Percentiles rank a stretch among this genome's conserved stretches.
Evolutionary conservation across 169 alveolate species (phyloP).

Genomic region (Cryptosporidium ryanae): DNA sequence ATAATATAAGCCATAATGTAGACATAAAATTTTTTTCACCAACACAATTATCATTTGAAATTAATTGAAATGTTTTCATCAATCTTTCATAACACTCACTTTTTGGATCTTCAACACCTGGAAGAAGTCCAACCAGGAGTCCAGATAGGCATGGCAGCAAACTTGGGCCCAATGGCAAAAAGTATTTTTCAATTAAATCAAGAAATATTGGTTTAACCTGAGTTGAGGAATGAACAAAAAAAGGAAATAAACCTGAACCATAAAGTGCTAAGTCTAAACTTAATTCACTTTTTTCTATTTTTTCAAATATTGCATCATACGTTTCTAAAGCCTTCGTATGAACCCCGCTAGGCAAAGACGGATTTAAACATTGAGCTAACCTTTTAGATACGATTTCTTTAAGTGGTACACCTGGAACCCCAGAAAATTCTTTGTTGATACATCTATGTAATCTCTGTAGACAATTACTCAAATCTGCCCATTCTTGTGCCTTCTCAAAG

Average conservation of each 20-base stretch:
- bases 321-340: slow-evolving; percentile 92
- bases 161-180: slow-evolving; percentile 86
- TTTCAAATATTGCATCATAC: slow-evolving; percentile 87
- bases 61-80: slow-evolving; percentile 77
- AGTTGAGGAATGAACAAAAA: slow-evolving; percentile 88
- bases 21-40: slow-evolving; percentile 85
- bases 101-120: slow-evolving; percentile 88
- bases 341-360: slow-evolving; percentile 91
- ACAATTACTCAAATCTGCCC: slow-evolving; percentile 93
- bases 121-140: slow-evolving; percentile 84
- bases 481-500: slow-evolving; percentile 91
- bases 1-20: slow-evolving; percentile 84
- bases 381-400: slow-evolving; percentile 89
- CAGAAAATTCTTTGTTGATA: slow-evolving; percentile 78
- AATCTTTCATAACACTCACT: slow-evolving; percentile 79
- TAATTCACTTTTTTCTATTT: slow-evolving; percentile 85
- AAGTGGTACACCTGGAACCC: slow-evolving; percentile 82
- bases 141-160: slow-evolving; percentile 86
- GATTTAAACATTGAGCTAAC: slow-evolving; percentile 92
- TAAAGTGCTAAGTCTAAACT: slow-evolving; percentile 89
- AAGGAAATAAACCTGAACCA: slow-evolving; percentile 92
- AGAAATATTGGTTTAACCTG: slow-evolving; percentile 89
- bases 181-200: slow-evolving; percentile 84
- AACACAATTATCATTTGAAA: slow-evolving; percentile 82
- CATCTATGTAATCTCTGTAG: slow-evolving; percentile 86